These are phyloP conservation scores for Colletotrichum musae DNA, from an alignment of 2,329 filamentous ascomycete genomes.

Conservation along the genomic window DNA sequence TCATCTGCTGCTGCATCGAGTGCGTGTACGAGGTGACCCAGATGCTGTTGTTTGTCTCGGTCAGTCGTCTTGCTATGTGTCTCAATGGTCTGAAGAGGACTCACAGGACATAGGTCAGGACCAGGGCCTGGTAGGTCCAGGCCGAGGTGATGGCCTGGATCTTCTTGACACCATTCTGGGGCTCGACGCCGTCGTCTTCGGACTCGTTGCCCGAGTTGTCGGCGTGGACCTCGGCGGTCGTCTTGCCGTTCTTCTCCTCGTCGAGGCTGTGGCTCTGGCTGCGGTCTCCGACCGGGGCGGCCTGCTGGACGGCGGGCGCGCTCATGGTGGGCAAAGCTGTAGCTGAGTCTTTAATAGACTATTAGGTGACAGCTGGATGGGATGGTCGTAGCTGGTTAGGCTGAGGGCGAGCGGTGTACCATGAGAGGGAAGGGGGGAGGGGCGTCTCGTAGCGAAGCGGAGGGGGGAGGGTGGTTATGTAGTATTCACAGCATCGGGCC, in stretches of 20 bases:
- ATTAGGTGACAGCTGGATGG: not conserved
- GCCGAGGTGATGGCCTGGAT: constrained; percentile 50
- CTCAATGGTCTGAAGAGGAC: constrained; percentile 23
- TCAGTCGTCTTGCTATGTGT: not conserved
- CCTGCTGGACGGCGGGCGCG: constrained; percentile 18
- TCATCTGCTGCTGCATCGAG: constrained; percentile 56
- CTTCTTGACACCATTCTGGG: constrained; percentile 37
- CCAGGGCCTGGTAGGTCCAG: constrained; percentile 55
- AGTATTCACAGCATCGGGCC: not conserved
- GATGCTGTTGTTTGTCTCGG: constrained; percentile 52
- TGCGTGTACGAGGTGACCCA: constrained; percentile 61
- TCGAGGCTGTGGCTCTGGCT: constrained; percentile 31
- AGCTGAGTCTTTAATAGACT: not conserved
- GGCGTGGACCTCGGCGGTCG: constrained; percentile 22
- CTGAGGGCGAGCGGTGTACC: constrained; percentile 9
- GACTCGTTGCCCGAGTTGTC: constrained; percentile 11
- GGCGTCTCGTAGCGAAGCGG: not conserved
- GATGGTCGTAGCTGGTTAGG: not conserved
- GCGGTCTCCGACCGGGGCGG: not conserved
- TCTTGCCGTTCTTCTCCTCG: constrained; percentile 21
- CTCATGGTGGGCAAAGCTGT: constrained; percentile 23
- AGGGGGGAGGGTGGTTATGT: constrained; percentile 3
- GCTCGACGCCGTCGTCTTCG: constrained; percentile 15
- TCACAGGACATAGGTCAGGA: constrained; percentile 56
- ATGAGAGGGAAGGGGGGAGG: not conserved